These are phyloP conservation scores for Lecanicillium sp. DNA, from an alignment of 2,329 filamentous ascomycete species.

Conservation along the genomic window DNA sequence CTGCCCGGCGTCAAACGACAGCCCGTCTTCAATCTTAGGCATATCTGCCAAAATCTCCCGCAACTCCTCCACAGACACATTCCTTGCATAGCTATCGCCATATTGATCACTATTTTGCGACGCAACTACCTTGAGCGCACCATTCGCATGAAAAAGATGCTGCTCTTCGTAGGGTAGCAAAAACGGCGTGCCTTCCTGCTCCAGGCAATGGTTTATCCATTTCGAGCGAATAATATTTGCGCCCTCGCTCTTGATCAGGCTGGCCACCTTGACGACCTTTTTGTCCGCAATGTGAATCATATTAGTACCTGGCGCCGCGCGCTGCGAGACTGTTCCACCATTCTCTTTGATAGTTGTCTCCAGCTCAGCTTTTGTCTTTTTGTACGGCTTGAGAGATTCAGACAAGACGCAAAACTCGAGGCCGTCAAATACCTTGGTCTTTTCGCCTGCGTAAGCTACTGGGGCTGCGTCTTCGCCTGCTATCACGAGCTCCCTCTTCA, in stretches of 20 bases:
- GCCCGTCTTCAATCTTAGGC: constrained; percentile 35
- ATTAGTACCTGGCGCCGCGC: constrained; percentile 49
- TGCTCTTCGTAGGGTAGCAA: constrained; percentile 53
- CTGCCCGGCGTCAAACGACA: constrained; percentile 31
- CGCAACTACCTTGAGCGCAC: constrained; percentile 44
- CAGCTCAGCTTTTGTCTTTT: constrained; percentile 69
- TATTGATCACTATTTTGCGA: constrained; percentile 62
- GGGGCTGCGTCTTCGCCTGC: constrained; percentile 53
- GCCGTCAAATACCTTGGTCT: constrained; percentile 62
- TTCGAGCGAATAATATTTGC: constrained; percentile 67
- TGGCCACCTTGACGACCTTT: constrained; percentile 72
- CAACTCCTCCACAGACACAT: constrained; percentile 58
- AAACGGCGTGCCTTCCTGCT: constrained; percentile 45
- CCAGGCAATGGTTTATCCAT: constrained; percentile 80
- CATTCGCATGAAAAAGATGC: constrained; percentile 65
- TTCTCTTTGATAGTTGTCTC: constrained; percentile 76
- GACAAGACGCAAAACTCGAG: constrained; percentile 78
- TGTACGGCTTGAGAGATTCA: constrained; percentile 60
- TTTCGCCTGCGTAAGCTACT: constrained; percentile 43
- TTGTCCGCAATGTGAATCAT: constrained; percentile 76
- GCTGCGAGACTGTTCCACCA: constrained; percentile 72
- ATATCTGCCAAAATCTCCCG: constrained; percentile 39
- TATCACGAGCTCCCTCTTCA: constrained; percentile 62
- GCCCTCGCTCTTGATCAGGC: constrained; percentile 61
- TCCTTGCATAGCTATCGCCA: constrained; percentile 75